phyloP scores from a whole-genome alignment of 2,329 filamentous ascomycete species.

The Didymella sp. region DNA sequence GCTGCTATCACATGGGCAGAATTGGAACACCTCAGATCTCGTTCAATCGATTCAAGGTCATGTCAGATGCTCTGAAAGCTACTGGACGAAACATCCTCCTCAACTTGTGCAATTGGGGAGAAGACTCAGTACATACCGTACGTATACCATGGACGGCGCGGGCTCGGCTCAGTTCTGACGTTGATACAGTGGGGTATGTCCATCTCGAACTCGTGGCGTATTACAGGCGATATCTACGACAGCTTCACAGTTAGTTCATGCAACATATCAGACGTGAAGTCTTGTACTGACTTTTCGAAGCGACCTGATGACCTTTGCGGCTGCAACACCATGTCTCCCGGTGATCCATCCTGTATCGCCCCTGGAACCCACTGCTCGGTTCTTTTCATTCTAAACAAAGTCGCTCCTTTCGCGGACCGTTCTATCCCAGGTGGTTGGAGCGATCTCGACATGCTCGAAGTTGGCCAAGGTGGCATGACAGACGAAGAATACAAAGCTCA shows the following conservation, averaged over 20 bases:
- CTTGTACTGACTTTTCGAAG: neutral
- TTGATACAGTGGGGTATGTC: constrained; percentile 41
- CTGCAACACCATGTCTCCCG: constrained; percentile 34
- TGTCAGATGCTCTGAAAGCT: constrained; percentile 34
- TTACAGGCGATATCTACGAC: constrained; percentile 42
- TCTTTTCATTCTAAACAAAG: constrained; percentile 41
- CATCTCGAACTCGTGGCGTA: constrained; percentile 47
- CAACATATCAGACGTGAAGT: neutral
- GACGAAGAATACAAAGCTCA: constrained; percentile 48
- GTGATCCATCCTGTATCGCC: constrained; percentile 35
- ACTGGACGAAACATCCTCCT: constrained; percentile 36
- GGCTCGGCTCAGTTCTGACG: constrained; percentile 3
- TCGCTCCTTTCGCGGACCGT: constrained; percentile 35
- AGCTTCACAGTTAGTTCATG: constrained; percentile 27
- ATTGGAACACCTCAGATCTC: constrained; percentile 36
- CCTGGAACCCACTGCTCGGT: constrained; percentile 40
- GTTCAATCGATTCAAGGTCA: constrained; percentile 39
- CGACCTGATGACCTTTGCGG: constrained; percentile 38
- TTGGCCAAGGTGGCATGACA: constrained; percentile 39
- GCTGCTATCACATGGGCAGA: constrained; percentile 44
- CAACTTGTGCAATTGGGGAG: constrained; percentile 49
- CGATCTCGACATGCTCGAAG: constrained; percentile 43
- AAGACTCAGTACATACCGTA: constrained; percentile 39
- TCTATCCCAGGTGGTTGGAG: constrained; percentile 42
- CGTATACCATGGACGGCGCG: neutral